Percentiles rank a stretch among this genome's conserved stretches.
phyloP scores from a whole-genome alignment of 2,329 filamentous ascomycete species.

The Diaporthe helianthi region DNA sequence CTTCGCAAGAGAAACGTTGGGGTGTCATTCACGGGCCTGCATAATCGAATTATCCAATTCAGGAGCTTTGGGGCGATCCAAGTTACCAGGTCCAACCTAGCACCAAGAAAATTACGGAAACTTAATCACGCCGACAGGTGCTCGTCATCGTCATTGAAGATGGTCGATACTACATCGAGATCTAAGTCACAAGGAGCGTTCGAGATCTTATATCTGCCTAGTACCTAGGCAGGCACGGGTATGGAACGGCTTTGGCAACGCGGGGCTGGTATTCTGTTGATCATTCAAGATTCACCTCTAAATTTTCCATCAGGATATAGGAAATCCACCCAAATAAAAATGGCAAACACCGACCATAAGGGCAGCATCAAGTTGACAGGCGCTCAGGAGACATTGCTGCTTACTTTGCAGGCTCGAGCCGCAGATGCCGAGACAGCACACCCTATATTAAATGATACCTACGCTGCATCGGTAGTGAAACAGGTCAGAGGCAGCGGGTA shows the following conservation, averaged over 20 bases:
- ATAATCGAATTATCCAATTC: neutral
- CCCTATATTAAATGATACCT: neutral
- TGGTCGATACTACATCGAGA: neutral
- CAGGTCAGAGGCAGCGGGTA: neutral
- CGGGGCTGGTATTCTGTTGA: no score
- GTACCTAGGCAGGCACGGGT: no score
- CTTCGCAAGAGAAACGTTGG: neutral
- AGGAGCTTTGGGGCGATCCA: neutral
- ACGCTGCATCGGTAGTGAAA: conserved; percentile 1
- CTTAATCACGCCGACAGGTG: neutral
- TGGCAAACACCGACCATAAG: neutral
- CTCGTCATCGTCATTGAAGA: neutral
- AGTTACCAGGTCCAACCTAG: neutral
- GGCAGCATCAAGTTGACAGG: neutral
- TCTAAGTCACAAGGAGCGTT: neutral
- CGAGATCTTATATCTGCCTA: neutral
- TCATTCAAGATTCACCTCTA: no score
- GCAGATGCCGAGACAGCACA: neutral
- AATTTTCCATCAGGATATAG: no score
- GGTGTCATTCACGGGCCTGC: neutral
- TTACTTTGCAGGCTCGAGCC: neutral
- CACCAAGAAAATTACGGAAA: neutral
- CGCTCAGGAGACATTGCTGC: conserved; percentile 1
- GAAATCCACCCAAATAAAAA: neutral
- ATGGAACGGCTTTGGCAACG: no score